Conservation (phyloP, 1,284 basidiomycete species). For the Phellopilus nigrolimitatus region DNA sequence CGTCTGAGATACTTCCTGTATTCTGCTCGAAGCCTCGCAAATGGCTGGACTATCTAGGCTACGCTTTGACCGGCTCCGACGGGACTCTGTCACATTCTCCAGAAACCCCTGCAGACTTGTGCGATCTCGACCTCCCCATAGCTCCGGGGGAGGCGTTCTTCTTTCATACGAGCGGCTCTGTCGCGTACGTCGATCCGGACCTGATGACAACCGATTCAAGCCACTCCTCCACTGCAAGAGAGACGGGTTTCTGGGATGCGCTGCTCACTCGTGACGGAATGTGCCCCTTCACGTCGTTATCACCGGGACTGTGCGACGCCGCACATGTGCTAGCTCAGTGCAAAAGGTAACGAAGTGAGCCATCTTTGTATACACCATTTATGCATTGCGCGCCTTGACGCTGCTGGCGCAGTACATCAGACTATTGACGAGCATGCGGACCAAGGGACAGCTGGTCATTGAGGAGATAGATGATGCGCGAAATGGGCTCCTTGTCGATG, state of each 20-base stretch:
- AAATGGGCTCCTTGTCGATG: no score
- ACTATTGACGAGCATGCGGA: neutral
- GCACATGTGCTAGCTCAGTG: neutral
- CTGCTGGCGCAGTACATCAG: neutral
- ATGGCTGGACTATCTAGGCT: neutral
- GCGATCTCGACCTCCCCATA: neutral
- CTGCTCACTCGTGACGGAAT: neutral
- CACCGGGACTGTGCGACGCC: neutral
- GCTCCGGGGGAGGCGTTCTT: neutral
- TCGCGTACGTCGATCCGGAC: no score
- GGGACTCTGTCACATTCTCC: neutral
- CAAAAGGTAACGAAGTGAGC: no score
- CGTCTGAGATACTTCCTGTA: neutral
- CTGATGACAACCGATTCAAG: neutral
- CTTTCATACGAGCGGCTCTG: no score
- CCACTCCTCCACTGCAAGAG: neutral
- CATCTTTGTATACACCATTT: no score
- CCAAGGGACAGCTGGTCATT: neutral
- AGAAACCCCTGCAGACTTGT: neutral
- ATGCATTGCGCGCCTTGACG: neutral
- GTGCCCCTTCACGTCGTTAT: neutral
- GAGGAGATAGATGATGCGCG: neutral
- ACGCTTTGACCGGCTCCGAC: neutral
- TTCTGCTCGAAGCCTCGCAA: no score
- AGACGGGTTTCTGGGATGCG: neutral